phyloP scores from a whole-genome alignment of 2,329 filamentous ascomycete species.

The Penicillium nordicum region DNA sequence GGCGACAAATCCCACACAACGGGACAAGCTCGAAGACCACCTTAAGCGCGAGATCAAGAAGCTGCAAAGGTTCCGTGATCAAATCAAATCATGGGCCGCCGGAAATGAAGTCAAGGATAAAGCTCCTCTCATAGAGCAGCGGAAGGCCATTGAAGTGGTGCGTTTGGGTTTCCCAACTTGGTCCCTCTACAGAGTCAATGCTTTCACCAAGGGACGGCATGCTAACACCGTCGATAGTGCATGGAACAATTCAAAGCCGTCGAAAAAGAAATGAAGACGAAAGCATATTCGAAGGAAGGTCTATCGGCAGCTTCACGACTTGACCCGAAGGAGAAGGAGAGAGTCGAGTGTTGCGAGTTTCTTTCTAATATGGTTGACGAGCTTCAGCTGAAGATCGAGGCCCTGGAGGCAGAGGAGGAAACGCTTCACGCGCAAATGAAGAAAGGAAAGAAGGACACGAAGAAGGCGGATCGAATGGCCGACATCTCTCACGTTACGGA shows the following conservation, averaged over 20 bases:
- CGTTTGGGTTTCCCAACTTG: constrained; percentile 10
- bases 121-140: constrained; percentile 85
- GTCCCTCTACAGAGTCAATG: not conserved
- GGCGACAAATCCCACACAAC: constrained; percentile 87
- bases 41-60: constrained; percentile 99
- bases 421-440: constrained; percentile 83
- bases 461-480: constrained; percentile 81
- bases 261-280: constrained; percentile 99
- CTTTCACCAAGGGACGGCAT: not conserved
- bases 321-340: constrained; percentile 96
- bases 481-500: constrained; percentile 82
- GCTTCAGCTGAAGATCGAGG: constrained; percentile 89
- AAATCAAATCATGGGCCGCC: constrained; percentile 99
- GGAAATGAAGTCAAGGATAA: constrained; percentile 99
- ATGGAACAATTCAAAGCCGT: constrained; percentile 99
- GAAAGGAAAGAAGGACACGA: constrained; percentile 84
- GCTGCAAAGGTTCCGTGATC: constrained; percentile 91
- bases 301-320: constrained; percentile 86
- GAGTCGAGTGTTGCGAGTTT: constrained; percentile 83
- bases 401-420: constrained; percentile 85
- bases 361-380: constrained; percentile 84
- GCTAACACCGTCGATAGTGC: constrained; percentile 39
- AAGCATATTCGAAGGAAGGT: constrained; percentile 98
- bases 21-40: constrained; percentile 97
- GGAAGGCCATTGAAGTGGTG: constrained; percentile 96